Percentiles rank a stretch among this genome's conserved stretches.
Evolutionary conservation across 129 eudicot species (phyloP).

Genomic region (Gnaphalium uliginosum): DNA sequence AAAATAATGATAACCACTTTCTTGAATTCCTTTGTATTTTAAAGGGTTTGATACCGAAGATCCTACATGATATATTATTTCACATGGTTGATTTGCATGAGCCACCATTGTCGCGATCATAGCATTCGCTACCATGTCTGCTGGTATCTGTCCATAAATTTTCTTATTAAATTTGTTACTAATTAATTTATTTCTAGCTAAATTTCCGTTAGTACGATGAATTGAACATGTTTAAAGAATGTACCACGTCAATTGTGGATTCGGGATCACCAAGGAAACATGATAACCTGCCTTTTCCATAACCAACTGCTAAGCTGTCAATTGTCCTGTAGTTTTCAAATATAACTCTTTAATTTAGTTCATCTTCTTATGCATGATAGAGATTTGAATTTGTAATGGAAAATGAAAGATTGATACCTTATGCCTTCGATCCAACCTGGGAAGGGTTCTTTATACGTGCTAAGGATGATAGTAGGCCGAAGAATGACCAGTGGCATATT

Average conservation of each 20-base stretch:
- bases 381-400: neutral
- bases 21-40: slow-evolving; percentile 27
- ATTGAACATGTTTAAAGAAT: slow-evolving; percentile 11
- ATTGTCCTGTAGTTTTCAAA: slow-evolving; percentile 41
- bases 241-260: slow-evolving; percentile 38
- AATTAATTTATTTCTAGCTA: neutral
- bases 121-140: slow-evolving; percentile 61
- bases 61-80: slow-evolving; percentile 47
- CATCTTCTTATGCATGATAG: neutral
- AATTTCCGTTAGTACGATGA: neutral
- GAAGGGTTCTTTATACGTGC: slow-evolving; percentile 22
- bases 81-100: slow-evolving; percentile 35
- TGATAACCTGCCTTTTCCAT: slow-evolving; percentile 50
- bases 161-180: neutral
- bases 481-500: slow-evolving; percentile 19
- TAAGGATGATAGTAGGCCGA: slow-evolving; percentile 8
- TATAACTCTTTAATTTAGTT: neutral
- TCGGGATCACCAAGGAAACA: slow-evolving; percentile 50
- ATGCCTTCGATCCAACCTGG: slow-evolving; percentile 18
- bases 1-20: slow-evolving; percentile 36
- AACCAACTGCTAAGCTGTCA: slow-evolving; percentile 49
- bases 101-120: slow-evolving; percentile 47
- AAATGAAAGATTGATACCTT: neutral
- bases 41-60: slow-evolving; percentile 57
- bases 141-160: slow-evolving; percentile 43